These are phyloP conservation scores for Alternaria alternata DNA, from an alignment of 2,329 filamentous ascomycete genomes.

Conservation along the genomic window DNA sequence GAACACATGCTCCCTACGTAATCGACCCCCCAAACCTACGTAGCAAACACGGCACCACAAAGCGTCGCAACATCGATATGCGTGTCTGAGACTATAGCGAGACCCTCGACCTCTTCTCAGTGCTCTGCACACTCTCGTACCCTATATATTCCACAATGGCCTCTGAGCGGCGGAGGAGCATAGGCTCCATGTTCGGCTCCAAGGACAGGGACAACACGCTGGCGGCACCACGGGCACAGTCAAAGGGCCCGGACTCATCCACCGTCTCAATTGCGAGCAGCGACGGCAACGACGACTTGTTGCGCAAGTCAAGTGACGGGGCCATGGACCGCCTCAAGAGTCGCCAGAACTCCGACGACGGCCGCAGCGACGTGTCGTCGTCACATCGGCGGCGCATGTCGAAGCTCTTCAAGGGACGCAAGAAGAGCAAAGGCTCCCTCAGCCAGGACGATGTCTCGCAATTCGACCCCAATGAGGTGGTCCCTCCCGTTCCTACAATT, in stretches of 20 bases:
- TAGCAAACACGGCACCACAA: slow-evolving; percentile 1
- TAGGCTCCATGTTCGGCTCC: slow-evolving; percentile 26
- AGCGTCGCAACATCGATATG: slow-evolving; percentile 14
- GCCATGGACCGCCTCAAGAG: slow-evolving; percentile 52
- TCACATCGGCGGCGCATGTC: slow-evolving; percentile 58
- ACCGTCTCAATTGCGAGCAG: slow-evolving; percentile 44
- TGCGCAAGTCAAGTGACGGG: slow-evolving; percentile 48
- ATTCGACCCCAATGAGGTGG: slow-evolving; percentile 25
- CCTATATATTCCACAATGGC: slow-evolving; percentile 25
- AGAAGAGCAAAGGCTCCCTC: slow-evolving; percentile 41
- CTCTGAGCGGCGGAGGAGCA: slow-evolving; percentile 34
- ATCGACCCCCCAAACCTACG: slow-evolving; percentile 14
- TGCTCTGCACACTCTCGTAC: background rate
- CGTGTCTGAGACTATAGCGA: slow-evolving; percentile 6
- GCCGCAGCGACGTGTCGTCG: slow-evolving; percentile 51
- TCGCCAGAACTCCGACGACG: slow-evolving; percentile 51
- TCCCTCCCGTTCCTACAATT: slow-evolving; percentile 35
- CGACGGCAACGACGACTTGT: slow-evolving; percentile 37
- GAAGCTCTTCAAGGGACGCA: slow-evolving; percentile 61
- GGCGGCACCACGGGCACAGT: slow-evolving; percentile 31
- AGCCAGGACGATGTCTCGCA: slow-evolving; percentile 42
- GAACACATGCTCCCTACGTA: slow-evolving; percentile 19
- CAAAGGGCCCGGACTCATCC: slow-evolving; percentile 42
- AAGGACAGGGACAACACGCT: slow-evolving; percentile 30
- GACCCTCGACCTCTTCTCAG: background rate